phyloP scores from a whole-genome alignment of 2,329 filamentous ascomycete species.

The Hymenoscyphus occultus region DNA sequence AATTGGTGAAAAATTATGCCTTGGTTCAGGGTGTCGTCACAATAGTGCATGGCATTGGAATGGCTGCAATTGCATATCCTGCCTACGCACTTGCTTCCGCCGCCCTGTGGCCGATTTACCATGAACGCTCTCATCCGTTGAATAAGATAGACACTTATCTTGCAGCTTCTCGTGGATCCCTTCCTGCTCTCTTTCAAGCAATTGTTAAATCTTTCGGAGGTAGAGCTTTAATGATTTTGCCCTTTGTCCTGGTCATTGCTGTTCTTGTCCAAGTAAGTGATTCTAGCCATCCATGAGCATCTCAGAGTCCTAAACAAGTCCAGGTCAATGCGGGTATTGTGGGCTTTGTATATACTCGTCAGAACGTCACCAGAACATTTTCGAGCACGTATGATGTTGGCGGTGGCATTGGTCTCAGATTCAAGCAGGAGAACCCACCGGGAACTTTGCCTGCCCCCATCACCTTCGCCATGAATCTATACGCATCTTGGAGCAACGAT shows the following conservation, averaged over 20 bases:
- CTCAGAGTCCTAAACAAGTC: not conserved
- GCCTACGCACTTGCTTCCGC: not conserved
- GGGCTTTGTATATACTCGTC: not conserved
- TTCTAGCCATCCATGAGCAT: not conserved
- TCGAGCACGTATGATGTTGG: not conserved
- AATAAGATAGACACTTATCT: not conserved
- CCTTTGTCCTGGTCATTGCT: not conserved
- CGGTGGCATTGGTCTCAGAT: not conserved
- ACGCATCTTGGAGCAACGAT: not conserved
- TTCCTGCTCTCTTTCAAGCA: not conserved
- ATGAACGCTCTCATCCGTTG: not conserved
- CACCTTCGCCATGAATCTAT: not conserved
- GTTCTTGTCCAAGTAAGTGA: not conserved
- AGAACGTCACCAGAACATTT: not conserved
- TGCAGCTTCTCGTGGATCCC: not conserved
- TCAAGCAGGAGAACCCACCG: not conserved
- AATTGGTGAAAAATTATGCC: not conserved
- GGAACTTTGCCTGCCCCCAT: not conserved
- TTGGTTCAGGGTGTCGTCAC: not conserved
- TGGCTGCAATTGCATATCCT: not conserved
- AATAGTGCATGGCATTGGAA: not conserved
- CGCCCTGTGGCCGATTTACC: not conserved
- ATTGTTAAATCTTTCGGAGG: not conserved
- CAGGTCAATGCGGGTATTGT: not conserved
- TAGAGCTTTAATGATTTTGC: not conserved